These are phyloP conservation scores for Ogataea wickerhamii DNA, from an alignment of 805 yeast genomes.

Conservation along the genomic window DNA sequence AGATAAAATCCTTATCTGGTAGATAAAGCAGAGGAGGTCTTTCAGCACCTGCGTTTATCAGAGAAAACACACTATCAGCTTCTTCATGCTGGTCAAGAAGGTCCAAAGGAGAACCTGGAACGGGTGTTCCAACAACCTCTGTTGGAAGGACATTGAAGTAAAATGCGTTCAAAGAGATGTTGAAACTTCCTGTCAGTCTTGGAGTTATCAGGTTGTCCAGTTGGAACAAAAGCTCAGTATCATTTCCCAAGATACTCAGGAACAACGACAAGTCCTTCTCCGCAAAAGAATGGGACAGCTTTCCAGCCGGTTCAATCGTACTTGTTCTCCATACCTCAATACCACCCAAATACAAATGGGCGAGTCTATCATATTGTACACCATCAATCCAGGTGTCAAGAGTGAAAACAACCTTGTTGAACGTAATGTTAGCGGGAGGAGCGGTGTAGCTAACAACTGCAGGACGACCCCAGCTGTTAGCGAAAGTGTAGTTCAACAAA, in stretches of 20 bases:
- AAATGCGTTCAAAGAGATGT: conserved; percentile 46
- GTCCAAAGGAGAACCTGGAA: not conserved
- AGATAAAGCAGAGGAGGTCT: conserved; percentile 46
- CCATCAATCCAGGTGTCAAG: conserved; percentile 53
- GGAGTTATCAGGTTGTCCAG: conserved; percentile 60
- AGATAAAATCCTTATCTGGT: conserved; percentile 38
- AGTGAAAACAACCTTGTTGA: conserved; percentile 51
- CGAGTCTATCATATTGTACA: conserved; percentile 62
- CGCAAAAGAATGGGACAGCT: conserved; percentile 42
- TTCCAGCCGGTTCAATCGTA: conserved; percentile 72
- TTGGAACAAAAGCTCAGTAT: conserved; percentile 47
- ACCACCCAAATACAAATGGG: conserved; percentile 59
- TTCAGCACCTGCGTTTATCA: conserved; percentile 27
- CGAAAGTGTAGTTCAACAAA: conserved; percentile 49
- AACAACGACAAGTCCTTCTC: conserved; percentile 65
- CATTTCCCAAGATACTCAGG: conserved; percentile 43
- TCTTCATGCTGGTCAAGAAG: conserved; percentile 33
- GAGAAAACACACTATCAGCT: conserved; percentile 39
- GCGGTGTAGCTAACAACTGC: conserved; percentile 38
- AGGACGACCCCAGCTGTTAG: conserved; percentile 59
- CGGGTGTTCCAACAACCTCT: conserved; percentile 2
- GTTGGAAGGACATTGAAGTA: conserved; percentile 40
- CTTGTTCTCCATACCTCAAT: conserved; percentile 80
- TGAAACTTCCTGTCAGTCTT: conserved; percentile 58
- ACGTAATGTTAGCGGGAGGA: conserved; percentile 41